Base-by-base conservation (phyloP, 371 early-diverging fungal genomes). In the Mucor irregularis region DNA sequence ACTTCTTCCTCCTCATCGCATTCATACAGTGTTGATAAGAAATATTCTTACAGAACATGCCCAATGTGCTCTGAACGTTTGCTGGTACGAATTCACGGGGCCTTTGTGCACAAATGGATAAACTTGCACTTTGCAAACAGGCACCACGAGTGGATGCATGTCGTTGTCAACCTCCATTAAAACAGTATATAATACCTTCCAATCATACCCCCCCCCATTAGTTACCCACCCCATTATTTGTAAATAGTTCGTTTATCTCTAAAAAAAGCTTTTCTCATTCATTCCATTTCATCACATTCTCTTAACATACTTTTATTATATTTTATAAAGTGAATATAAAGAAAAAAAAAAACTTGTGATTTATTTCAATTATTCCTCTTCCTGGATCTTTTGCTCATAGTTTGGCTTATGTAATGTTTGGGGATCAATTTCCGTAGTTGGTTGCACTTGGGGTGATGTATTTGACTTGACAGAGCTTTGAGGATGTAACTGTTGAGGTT, bases 61-160 rank as follows among this genome's bases (percentile, higher is more conserved):
- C 77, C 77, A 29, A 77, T 77, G 50, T 77, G 78, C 49, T 71
- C 74, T 48, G 72, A 77, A 47, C 70, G 72, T 39, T 50, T 77
- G 14, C 56, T 77, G 28, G 78, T 77, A 29, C 64, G 74, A 49
- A 77, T 77, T 52, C 70, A 77, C 38, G 78, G 74, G 14, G 67
- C 66, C 25, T 66, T 74, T 58, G 74, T 77, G n/a, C 64, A 74
- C 51, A 77, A 77, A 46, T 77, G 74, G 74, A 72, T 77, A 42
- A 74, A 69, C 49, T 45, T 66, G 19, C 78, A 77, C 46, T 77
- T 77, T 47, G 68, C 77, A 19, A 69, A 64, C 21, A 66, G 62
- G 47, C 77, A 77, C 51, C 69, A 71, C 34, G 77, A 77, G 64
- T 71, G 71, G 68, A 69, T 77, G 54, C 77, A 77, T 53, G 77